Percentiles rank a stretch among this genome's conserved stretches.
These are phyloP conservation scores for Fistulinella prunicolor DNA, from an alignment of 768 basidiomycete species.

Conservation along the genomic window DNA sequence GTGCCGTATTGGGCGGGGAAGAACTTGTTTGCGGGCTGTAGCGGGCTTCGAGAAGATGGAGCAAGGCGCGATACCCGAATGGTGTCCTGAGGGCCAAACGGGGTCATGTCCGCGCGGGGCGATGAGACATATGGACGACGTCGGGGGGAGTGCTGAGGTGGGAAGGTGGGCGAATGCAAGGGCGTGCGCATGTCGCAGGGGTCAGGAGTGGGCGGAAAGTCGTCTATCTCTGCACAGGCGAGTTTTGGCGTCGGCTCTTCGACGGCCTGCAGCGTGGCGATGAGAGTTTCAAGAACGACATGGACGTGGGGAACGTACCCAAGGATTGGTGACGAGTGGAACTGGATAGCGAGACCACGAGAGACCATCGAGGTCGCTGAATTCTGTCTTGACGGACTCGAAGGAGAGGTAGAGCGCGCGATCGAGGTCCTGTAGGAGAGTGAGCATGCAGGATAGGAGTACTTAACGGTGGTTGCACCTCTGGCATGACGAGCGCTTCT, in stretches of 20 bases:
- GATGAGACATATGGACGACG: conserved; percentile 31
- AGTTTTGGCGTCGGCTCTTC: conserved; percentile 33
- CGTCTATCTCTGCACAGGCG: conserved; percentile 18
- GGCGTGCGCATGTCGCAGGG: conserved; percentile 8
- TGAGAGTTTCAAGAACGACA: neutral
- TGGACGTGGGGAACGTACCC: conserved; percentile 16
- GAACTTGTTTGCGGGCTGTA: conserved; percentile 28
- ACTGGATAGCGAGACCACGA: conserved; percentile 45
- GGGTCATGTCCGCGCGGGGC: conserved; percentile 36
- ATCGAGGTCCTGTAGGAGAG: conserved; percentile 27
- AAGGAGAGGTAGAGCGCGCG: conserved; percentile 41
- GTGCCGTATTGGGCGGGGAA: conserved; percentile 5
- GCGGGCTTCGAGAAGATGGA: conserved; percentile 19
- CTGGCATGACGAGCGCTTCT: conserved; percentile 56
- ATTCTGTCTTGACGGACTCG: conserved; percentile 55
- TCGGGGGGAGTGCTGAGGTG: neutral
- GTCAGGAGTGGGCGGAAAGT: conserved; percentile 11
- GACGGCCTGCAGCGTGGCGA: conserved; percentile 7
- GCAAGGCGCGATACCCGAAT: conserved; percentile 34
- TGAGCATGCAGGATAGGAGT: conserved; percentile 5
- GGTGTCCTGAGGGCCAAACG: conserved; percentile 38
- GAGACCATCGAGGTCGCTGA: conserved; percentile 58
- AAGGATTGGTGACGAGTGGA: conserved; percentile 24
- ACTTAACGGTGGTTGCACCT: too few relatives aligned
- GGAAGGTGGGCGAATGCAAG: conserved; percentile 6